These are phyloP conservation scores for Gossypium rotundifolium DNA, from an alignment of 345 rosid species.

Conservation along the genomic window DNA sequence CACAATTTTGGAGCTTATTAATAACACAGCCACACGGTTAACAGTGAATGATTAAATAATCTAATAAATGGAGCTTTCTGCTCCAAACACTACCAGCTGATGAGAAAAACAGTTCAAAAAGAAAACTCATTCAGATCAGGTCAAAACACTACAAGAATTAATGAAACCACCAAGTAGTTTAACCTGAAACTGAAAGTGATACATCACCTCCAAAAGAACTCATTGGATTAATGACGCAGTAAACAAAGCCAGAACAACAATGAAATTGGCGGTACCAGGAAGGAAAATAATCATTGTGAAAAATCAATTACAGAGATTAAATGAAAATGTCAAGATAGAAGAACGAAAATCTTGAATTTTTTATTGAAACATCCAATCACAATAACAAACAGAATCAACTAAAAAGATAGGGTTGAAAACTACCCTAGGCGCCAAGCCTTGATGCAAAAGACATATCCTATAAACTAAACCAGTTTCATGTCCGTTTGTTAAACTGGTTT, in stretches of 20 bases:
- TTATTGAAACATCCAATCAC: background rate
- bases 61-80: background rate
- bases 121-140: background rate
- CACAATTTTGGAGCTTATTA: background rate
- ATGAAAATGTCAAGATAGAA: background rate
- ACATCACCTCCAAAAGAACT: background rate
- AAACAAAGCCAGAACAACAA: background rate
- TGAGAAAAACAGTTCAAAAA: background rate
- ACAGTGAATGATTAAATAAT: background rate
- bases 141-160: background rate
- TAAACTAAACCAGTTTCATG: background rate
- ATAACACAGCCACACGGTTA: background rate
- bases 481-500: background rate
- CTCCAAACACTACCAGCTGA: background rate
- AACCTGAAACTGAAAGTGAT: background rate
- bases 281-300: background rate
- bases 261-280: background rate
- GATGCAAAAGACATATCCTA: slow-evolving; percentile 1
- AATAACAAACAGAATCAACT: background rate
- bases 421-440: background rate
- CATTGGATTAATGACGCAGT: background rate
- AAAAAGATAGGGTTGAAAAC: background rate
- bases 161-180: background rate
- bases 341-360: background rate
- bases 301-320: background rate